These are phyloP conservation scores for Solanum microdontum DNA, from an alignment of 257 asterid species.

Conservation along the genomic window DNA sequence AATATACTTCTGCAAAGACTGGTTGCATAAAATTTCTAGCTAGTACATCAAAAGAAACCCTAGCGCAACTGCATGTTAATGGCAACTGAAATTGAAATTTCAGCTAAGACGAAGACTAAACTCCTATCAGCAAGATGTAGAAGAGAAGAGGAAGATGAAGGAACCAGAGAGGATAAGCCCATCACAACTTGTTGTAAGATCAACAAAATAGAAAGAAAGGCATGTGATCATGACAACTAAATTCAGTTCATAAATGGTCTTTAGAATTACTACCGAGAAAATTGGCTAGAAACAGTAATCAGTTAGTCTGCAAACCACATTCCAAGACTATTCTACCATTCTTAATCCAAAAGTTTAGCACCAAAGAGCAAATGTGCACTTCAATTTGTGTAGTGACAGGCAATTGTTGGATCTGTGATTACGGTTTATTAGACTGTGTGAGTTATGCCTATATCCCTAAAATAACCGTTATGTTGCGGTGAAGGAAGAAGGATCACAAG, in stretches of 20 bases:
- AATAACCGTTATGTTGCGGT: neutral
- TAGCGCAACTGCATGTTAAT: neutral
- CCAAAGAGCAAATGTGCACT: neutral
- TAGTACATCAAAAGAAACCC: neutral
- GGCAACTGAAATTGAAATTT: neutral
- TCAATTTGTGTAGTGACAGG: neutral
- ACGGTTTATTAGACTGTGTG: neutral
- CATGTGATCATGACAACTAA: neutral
- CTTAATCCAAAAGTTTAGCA: neutral
- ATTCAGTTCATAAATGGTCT: neutral
- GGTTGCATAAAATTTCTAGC: neutral
- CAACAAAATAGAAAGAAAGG: neutral
- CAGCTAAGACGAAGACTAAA: neutral
- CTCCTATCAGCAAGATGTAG: neutral
- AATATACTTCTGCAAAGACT: neutral
- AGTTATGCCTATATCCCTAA: neutral
- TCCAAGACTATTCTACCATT: neutral
- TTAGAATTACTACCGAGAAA: neutral
- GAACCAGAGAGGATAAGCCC: neutral
- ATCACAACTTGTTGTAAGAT: neutral
- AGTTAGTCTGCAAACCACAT: neutral
- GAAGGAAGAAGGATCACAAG: neutral
- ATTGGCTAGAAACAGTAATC: neutral
- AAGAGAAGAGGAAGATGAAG: neutral
- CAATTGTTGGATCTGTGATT: neutral